phyloP scores from a whole-genome alignment of 768 basidiomycete genomes.

The Pholiota conissans region DNA sequence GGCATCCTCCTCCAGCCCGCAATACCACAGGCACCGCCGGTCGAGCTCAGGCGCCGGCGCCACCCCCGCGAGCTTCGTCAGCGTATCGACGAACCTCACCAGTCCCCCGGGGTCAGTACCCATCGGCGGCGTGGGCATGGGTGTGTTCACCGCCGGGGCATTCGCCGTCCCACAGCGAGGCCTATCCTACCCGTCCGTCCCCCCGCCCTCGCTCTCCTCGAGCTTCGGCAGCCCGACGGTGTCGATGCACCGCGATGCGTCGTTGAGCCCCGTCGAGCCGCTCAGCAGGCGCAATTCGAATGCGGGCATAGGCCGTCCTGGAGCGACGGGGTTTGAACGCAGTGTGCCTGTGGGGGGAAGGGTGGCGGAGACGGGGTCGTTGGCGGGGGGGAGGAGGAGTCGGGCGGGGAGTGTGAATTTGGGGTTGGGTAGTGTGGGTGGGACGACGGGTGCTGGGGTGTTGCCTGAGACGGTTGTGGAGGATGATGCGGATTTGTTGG shows the following conservation, averaged over 20 bases:
- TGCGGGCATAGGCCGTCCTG: conserved; percentile 28
- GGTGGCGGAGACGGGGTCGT: conserved; percentile 57
- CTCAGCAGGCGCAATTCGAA: conserved; percentile 54
- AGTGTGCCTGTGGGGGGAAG: conserved; percentile 62
- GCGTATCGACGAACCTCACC: conserved; percentile 64
- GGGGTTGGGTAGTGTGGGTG: conserved; percentile 1
- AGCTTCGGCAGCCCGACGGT: conserved; percentile 73
- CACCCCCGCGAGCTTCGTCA: conserved; percentile 54
- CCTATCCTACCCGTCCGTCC: conserved; percentile 80
- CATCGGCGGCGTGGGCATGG: conserved; percentile 28
- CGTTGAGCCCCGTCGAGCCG: conserved; percentile 51
- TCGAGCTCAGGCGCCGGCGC: not conserved
- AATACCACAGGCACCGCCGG: not conserved
- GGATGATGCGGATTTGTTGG: conserved; percentile 12
- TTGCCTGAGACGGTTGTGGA: conserved; percentile 29
- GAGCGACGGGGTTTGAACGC: conserved; percentile 33
- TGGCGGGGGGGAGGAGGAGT: conserved; percentile 45
- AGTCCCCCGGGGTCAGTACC: conserved; percentile 72
- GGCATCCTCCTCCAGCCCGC: too few relatives aligned
- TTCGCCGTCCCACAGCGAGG: conserved; percentile 27
- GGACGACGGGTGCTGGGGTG: too few relatives aligned
- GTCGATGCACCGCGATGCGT: conserved; percentile 43
- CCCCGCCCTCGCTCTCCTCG: conserved; percentile 78
- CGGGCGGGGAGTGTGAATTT: conserved; percentile 41
- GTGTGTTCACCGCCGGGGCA: conserved; percentile 9